Conservation (phyloP, 164 flowering plant species). For the grape (Vitis vinifera) region DNA sequence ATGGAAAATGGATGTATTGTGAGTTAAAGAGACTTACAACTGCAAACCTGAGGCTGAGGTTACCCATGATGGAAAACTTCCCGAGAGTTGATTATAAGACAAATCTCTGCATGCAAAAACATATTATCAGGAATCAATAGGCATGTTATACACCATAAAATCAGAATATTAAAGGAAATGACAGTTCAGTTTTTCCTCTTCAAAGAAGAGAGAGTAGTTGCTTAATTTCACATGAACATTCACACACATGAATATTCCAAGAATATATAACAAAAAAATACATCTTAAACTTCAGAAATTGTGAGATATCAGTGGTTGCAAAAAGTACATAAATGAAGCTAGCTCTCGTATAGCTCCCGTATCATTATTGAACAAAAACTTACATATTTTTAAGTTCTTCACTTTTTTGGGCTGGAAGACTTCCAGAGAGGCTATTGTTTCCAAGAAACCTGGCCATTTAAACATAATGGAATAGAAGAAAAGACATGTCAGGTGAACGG, state of each 20-base stretch:
- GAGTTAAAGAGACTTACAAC: constrained; percentile 13
- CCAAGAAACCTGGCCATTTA: constrained; percentile 19
- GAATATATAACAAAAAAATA: too few relatives aligned
- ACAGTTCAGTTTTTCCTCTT: too few relatives aligned
- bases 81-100: constrained; percentile 23
- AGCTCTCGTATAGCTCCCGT: background rate
- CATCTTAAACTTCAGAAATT: too few relatives aligned
- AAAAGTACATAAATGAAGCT: background rate
- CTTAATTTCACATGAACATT: too few relatives aligned
- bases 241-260: too few relatives aligned
- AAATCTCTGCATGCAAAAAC: constrained; percentile 15
- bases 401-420: constrained; percentile 9
- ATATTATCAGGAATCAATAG: too few relatives aligned
- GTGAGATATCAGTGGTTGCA: too few relatives aligned
- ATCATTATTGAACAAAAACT: background rate
- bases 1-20: background rate
- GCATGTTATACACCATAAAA: too few relatives aligned
- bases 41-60: constrained; percentile 1
- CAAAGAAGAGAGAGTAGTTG: too few relatives aligned
- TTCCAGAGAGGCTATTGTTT: constrained; percentile 17
- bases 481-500: too few relatives aligned
- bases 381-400: constrained; percentile 9
- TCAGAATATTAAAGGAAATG: too few relatives aligned
- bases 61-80: constrained; percentile 25
- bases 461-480: background rate